Conservation (phyloP, 495 filamentous ascomycete species). For the Xylaria nigripes region DNA sequence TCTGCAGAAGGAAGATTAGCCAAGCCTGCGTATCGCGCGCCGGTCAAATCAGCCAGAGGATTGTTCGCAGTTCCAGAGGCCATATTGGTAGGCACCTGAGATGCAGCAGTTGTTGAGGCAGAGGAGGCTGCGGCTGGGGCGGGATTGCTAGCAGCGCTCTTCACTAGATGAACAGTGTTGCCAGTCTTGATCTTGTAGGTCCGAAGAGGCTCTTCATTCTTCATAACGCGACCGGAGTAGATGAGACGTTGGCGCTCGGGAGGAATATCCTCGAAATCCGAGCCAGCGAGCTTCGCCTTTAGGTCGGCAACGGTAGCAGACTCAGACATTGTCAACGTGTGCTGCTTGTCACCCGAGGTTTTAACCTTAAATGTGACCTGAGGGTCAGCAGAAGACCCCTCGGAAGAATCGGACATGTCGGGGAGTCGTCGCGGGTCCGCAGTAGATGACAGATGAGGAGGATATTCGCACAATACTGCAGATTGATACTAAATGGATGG, state of each 20-base stretch:
- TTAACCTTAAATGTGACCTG: slow-evolving; percentile 91
- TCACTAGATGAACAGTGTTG: slow-evolving; percentile 95
- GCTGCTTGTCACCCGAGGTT: slow-evolving; percentile 76
- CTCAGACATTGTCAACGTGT: slow-evolving; percentile 67
- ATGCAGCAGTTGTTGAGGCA: slow-evolving; percentile 42
- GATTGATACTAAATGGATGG: neutral
- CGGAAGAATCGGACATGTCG: slow-evolving; percentile 47
- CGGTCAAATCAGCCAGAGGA: slow-evolving; percentile 82
- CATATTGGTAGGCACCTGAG: slow-evolving; percentile 76
- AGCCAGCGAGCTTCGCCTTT: slow-evolving; percentile 73
- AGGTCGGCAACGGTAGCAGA: slow-evolving; percentile 75
- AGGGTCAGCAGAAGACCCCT: slow-evolving; percentile 39
- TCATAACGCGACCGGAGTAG: slow-evolving; percentile 93
- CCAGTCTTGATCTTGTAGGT: slow-evolving; percentile 91
- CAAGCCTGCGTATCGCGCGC: slow-evolving; percentile 89
- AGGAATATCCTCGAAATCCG: slow-evolving; percentile 76
- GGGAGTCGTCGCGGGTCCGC: neutral
- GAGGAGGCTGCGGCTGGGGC: slow-evolving; percentile 47
- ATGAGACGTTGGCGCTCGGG: slow-evolving; percentile 87
- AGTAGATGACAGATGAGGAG: neutral
- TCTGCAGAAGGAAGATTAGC: slow-evolving; percentile 79
- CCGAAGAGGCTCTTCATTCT: slow-evolving; percentile 76
- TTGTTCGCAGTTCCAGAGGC: slow-evolving; percentile 88
- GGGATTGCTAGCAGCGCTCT: slow-evolving; percentile 86
- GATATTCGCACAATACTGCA: neutral